These are phyloP conservation scores for Boechera stricta DNA, from an alignment of 345 rosid genomes.

Conservation along the genomic window DNA sequence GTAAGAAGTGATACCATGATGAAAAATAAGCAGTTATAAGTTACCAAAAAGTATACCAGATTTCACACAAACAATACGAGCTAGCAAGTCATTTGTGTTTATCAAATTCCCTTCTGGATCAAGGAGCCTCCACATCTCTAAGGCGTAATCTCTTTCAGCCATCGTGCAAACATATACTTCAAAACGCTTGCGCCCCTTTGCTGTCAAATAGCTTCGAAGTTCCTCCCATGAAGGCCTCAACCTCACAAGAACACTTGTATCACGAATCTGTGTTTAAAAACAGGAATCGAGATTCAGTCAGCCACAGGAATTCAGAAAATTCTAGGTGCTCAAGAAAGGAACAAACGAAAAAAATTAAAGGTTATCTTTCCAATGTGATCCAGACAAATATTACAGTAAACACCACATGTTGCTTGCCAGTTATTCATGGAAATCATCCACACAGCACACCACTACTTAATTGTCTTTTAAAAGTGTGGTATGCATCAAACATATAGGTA, in stretches of 20 bases:
- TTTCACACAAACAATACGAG: constrained; percentile 93
- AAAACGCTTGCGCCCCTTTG: constrained; percentile 96
- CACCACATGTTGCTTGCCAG: neutral
- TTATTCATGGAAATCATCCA: constrained; percentile 6
- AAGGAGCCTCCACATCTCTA: constrained; percentile 99
- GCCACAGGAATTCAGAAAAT: neutral
- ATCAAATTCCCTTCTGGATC: constrained; percentile 97
- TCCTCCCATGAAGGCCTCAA: constrained; percentile 99
- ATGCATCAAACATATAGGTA: constrained; percentile 17
- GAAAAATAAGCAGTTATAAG: constrained; percentile 20
- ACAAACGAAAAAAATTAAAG: neutral
- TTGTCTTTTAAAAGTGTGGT: neutral
- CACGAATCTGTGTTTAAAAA: constrained; percentile 67
- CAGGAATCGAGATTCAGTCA: constrained; percentile 12
- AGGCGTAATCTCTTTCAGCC: constrained; percentile 99
- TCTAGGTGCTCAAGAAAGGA: constrained; percentile 26
- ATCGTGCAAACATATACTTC: constrained; percentile 99
- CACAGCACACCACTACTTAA: neutral
- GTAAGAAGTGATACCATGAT: constrained; percentile 25
- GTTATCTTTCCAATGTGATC: neutral
- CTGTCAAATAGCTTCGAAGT: constrained; percentile 86
- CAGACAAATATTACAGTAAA: neutral
- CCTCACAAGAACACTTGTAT: constrained; percentile 99
- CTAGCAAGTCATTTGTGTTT: constrained; percentile 67
- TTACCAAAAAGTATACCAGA: constrained; percentile 57